Conservation (phyloP, 2,329 filamentous ascomycete species). For the Myriosclerotinia duriaeana region DNA sequence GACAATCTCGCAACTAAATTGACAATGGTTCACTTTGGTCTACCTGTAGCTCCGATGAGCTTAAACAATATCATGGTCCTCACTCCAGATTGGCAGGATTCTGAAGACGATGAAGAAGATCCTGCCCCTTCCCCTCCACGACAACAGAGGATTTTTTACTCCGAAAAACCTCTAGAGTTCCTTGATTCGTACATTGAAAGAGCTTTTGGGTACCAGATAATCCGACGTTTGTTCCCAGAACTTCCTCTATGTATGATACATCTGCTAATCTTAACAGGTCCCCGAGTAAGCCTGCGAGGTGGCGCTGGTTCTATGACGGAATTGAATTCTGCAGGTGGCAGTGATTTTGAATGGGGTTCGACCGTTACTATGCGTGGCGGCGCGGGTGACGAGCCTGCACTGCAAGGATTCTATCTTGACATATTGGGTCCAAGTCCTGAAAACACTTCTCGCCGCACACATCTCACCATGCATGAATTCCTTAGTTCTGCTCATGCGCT, state of each 20-base stretch:
- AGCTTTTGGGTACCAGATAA: conserved; percentile 33
- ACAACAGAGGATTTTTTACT: conserved; percentile 31
- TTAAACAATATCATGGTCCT: conserved; percentile 33
- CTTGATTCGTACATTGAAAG: conserved; percentile 38
- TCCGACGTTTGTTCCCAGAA: conserved; percentile 27
- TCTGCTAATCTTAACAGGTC: conserved; percentile 14
- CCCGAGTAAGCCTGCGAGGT: conserved; percentile 11
- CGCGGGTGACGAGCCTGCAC: background rate
- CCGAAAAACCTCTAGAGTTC: conserved; percentile 38
- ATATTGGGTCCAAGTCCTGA: background rate
- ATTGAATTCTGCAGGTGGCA: background rate
- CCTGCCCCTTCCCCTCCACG: conserved; percentile 22
- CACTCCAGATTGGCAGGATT: conserved; percentile 13
- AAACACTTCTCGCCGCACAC: conserved; percentile 2
- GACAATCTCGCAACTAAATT: conserved; percentile 39
- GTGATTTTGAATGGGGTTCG: conserved; percentile 2
- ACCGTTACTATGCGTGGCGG: conserved; percentile 15
- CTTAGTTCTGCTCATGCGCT: conserved; percentile 8
- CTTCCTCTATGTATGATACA: too few relatives aligned
- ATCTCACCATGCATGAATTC: conserved; percentile 3
- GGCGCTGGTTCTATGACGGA: conserved; percentile 17
- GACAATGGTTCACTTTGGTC: conserved; percentile 39
- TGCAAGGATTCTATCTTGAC: background rate
- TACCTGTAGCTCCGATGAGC: conserved; percentile 37
- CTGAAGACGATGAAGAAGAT: conserved; percentile 30